Evolutionary conservation across 2,329 filamentous ascomycete species (phyloP), one percentile per base, ranked within the genome.

Genomic region (Gnomoniopsis sp.): DNA sequence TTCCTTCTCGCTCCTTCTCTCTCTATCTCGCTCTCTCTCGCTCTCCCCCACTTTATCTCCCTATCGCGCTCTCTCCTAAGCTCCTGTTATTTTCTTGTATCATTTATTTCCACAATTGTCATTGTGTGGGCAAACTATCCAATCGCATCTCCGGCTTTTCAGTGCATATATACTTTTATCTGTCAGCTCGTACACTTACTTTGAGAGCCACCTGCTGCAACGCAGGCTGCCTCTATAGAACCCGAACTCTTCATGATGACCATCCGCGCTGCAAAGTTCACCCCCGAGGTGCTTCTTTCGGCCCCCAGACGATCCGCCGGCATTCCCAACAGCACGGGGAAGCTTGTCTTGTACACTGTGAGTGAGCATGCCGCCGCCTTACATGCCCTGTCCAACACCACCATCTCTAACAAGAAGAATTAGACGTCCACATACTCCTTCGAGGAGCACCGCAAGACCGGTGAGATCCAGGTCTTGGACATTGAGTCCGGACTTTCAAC

Each of bases 381-480:
- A 11, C 14, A 19, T 19, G 4, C 14, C 6, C 10, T n/a, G 8
- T 10, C 41, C 10, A 44, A 19, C 17, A 17, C 30, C 26, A 21
- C 26, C n/a, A 19, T 23, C 19, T 23, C 44, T 47, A 47, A 47
- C 12, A 19, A 47, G 11, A 12, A 6, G 17, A 3, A 19, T 55
- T 70, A 87, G 71, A 78, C 86, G 17, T 90, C 88, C 0, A 85
- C 87, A 1, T 96, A 96, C 72, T 93, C 86, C 6, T 96, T 96
- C 72, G 79, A 88, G 43, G 80, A 84, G 0, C 91, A 96, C 69
- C 79, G 80, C 49, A 88, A 88, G 69, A 83, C 80, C 6, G 80
- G 78, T 60, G 87, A 92, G 74, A 87, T 89, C 65, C 64, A 87
- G 19, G 72, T 93, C 26, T 75, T 96, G 44, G 86, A 93, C 65